Evolutionary conservation across 2,329 filamentous ascomycete genomes (phyloP), one percentile per base, ranked within the genome.

Genomic region (Pseudogymnoascus sp.): DNA sequence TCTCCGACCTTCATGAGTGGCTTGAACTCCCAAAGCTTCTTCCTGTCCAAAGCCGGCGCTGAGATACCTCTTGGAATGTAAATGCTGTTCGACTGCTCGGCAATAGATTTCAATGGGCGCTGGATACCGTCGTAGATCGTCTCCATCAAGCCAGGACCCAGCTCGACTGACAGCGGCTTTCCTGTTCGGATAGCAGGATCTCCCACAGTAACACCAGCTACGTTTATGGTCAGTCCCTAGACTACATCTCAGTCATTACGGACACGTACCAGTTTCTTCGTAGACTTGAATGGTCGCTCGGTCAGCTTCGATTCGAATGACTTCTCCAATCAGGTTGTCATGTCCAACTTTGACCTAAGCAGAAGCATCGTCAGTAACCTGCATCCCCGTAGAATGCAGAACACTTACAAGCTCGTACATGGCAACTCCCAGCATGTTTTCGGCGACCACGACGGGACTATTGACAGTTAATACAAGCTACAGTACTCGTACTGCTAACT

Each of bases 81-180:
- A 77, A 99, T 99, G 77, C 90, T 92, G 73, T 91, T 81, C 61
- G 92, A 87, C 59, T 84, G 78, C 42, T 88, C 80, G 70, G 91
- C 82, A 72, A 99, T 99, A 69, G 85, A 87, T 78, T 88, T 88
- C 71, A 99, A 87, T 60, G 95, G 95, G 75, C 95, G 88, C 78
- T 99, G 95, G 73, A 99, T 99, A 80, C 95, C 95, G 77, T 99
- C 95, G 83, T 97, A 99, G 77, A 99, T 99, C 70, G 95, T 97
- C 80, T 97, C 93, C 85, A 99, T 91, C 76, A 99, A 82, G 75
- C 95, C 95, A 67, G 95, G 95, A 60, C 95, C 95, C 59, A 99
- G 88, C 78, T 99, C 95, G 78, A 99, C 95, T 64, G 95, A 97
- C 63, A 99, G 82, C 67, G 95, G 95, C 83, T 97, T 97, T 77